Evolutionary conservation across 768 basidiomycete genomes (phyloP).

Genomic region (Amyloporia xantha): DNA sequence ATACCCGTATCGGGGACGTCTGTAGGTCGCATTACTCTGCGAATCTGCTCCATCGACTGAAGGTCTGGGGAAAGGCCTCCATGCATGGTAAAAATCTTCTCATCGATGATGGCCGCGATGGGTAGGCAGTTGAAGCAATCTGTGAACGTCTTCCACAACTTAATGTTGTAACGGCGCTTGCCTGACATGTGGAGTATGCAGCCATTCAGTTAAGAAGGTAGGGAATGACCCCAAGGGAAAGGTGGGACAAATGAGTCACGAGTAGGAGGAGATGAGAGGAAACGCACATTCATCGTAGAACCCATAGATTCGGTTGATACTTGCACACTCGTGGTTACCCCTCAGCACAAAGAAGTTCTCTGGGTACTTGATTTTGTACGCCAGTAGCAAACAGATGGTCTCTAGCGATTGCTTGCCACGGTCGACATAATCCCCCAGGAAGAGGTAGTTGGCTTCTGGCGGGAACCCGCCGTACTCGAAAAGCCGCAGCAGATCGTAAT

Average conservation of each 20-base stretch:
- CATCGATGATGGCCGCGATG: constrained; percentile 98
- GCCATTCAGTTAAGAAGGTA: neutral
- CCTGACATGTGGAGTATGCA: constrained; percentile 41
- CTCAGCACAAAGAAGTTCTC: constrained; percentile 99
- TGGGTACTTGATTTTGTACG: constrained; percentile 99
- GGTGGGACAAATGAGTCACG: constrained; percentile 5
- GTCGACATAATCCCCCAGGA: constrained; percentile 99
- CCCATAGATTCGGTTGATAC: constrained; percentile 99
- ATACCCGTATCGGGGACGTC: constrained; percentile 97
- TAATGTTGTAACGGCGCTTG: constrained; percentile 99
- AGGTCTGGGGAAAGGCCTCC: constrained; percentile 95
- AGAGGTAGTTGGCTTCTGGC: constrained; percentile 99
- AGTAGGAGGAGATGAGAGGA: constrained; percentile 2
- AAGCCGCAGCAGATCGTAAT: constrained; percentile 94
- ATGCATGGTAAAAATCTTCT: constrained; percentile 99
- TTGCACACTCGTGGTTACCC: constrained; percentile 98
- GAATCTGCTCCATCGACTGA: constrained; percentile 99
- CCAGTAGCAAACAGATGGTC: constrained; percentile 97
- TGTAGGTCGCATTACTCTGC: constrained; percentile 97
- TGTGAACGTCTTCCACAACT: constrained; percentile 99
- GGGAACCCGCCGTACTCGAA: constrained; percentile 99
- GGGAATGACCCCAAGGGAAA: constrained; percentile 2
- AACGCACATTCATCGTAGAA: constrained; percentile 98
- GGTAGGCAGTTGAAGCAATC: constrained; percentile 99
- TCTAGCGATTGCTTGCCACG: constrained; percentile 98